Evolutionary conservation across 2,329 filamentous ascomycete species (phyloP).

Genomic region (Diaporthe sp.): DNA sequence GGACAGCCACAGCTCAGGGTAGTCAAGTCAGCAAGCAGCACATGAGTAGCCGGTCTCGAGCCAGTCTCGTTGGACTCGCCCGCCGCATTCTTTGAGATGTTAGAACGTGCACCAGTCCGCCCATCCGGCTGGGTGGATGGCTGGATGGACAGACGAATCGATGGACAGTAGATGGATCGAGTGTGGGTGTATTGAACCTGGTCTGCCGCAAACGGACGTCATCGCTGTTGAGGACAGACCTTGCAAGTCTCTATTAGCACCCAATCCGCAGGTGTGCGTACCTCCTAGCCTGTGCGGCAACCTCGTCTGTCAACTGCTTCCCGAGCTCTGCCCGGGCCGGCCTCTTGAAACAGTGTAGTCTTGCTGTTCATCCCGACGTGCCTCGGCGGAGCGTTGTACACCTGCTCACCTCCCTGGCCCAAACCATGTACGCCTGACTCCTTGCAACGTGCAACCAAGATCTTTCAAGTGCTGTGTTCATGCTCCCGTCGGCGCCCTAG

Average conservation of each 20-base stretch:
- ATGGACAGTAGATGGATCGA: neutral
- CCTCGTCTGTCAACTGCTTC: conserved; percentile 3
- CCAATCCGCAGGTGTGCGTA: conserved; percentile 30
- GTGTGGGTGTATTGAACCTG: conserved; percentile 18
- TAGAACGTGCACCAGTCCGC: conserved; percentile 14
- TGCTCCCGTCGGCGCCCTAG: conserved; percentile 14
- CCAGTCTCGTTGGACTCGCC: neutral
- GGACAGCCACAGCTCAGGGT: conserved; percentile 14
- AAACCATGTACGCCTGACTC: conserved; percentile 26
- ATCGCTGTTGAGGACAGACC: conserved; percentile 4
- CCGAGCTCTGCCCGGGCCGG: neutral
- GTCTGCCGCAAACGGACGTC: conserved; percentile 25
- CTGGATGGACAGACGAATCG: neutral
- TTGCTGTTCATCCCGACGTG: conserved; percentile 11
- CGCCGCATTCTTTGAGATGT: neutral
- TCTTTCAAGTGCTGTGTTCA: conserved; percentile 1
- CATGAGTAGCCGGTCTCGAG: conserved; percentile 3
- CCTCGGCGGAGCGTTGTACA: neutral
- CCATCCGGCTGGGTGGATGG: conserved; percentile 4
- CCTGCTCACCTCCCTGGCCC: neutral
- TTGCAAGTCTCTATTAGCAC: conserved; percentile 34
- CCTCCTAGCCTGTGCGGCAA: conserved; percentile 24
- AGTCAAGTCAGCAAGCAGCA: conserved; percentile 27
- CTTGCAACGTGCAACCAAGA: conserved; percentile 8
- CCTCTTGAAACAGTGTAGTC: neutral